Evolutionary conservation across 2,329 filamentous ascomycete species (phyloP), one percentile per base, ranked within the genome.

Genomic region (Colletotrichum sublineola): DNA sequence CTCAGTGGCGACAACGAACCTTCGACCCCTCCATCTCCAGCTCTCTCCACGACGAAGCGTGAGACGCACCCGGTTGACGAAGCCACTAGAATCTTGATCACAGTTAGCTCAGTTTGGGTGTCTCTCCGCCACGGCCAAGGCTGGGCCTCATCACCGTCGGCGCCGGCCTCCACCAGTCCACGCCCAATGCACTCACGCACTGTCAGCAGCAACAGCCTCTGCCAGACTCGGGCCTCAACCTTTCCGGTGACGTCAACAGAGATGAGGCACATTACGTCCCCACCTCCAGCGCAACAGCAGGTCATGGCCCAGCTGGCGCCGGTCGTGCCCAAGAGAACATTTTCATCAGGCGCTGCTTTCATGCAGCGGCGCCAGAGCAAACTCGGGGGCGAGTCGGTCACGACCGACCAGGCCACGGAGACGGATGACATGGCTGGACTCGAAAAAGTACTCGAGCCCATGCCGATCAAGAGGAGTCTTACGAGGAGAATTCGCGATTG

Each of bases 61-160:
- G 73, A 66, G 40, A 71, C 68, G 20, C 70, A 75, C 14, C 74
- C 76, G 8, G 70, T 78, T 20, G 77, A 78, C 33, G 71, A 77
- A 6, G 60, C 71, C 7, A 77, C 76, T 0, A 71, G 74, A 18
- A 67, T 71, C 12, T 72, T 78, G 5, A 78, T 78, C 20, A 74
- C 76, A 18, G 74, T 77, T 8, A 77, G 75, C 3, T 76, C 76
- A 1, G 75, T 77, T 29, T 77, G 76, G 76, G 74, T 78, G 20
- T 76, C 77, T 3, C 71, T 78, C 20, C 74, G 74, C 29, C 72
- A 74, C 58, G 71, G 70, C 18, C 67, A 75, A 48, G 67, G 57
- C 71, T 77, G 70, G 77, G 74, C 40, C 52, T 71, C 64, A 18
- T 56, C 67, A 15, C 56, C 63, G 40, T 58, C 52, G 33, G 61